Percentiles rank a stretch among this genome's conserved stretches.
These are phyloP conservation scores for Xylaria sp. DNA, from an alignment of 2,329 filamentous ascomycete species.

Conservation along the genomic window DNA sequence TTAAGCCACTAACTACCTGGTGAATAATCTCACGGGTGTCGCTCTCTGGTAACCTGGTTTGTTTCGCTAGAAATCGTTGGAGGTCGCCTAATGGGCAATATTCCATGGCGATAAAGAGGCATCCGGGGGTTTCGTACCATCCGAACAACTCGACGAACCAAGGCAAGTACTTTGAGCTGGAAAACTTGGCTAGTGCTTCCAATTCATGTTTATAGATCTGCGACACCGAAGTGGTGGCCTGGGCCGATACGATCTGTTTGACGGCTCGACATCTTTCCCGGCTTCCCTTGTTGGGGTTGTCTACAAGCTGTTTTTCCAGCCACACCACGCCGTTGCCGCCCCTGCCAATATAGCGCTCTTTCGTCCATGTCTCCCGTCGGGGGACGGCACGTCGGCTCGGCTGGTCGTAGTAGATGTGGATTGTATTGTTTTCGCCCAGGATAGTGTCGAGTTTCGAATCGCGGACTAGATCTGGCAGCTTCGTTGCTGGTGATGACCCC, in stretches of 20 bases:
- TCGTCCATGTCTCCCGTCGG: slow-evolving; percentile 17
- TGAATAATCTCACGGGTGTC: slow-evolving; percentile 16
- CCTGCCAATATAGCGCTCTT: slow-evolving; percentile 12
- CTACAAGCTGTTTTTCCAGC: slow-evolving; percentile 12
- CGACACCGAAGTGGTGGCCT: neutral
- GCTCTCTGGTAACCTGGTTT: slow-evolving; percentile 1
- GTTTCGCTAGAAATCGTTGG: slow-evolving; percentile 12
- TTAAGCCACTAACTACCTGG: slow-evolving; percentile 17
- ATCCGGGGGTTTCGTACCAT: slow-evolving; percentile 14
- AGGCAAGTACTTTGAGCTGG: neutral
- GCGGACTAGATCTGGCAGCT: slow-evolving; percentile 20
- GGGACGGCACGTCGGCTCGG: slow-evolving; percentile 11
- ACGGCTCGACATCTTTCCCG: slow-evolving; percentile 12
- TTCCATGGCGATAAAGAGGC: slow-evolving; percentile 25
- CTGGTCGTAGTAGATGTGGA: slow-evolving; percentile 24
- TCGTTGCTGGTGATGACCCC: neutral
- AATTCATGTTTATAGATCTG: slow-evolving; percentile 20
- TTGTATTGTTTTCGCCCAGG: neutral
- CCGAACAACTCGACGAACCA: slow-evolving; percentile 24
- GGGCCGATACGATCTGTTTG: slow-evolving; percentile 21
- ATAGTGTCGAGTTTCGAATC: slow-evolving; percentile 19
- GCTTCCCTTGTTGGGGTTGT: neutral
- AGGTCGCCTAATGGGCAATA: slow-evolving; percentile 27
- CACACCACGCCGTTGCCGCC: slow-evolving; percentile 23
- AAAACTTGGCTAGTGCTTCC: slow-evolving; percentile 26